Conservation (phyloP, 2,329 filamentous ascomycete genomes). For the Orbilia oligospora region DNA sequence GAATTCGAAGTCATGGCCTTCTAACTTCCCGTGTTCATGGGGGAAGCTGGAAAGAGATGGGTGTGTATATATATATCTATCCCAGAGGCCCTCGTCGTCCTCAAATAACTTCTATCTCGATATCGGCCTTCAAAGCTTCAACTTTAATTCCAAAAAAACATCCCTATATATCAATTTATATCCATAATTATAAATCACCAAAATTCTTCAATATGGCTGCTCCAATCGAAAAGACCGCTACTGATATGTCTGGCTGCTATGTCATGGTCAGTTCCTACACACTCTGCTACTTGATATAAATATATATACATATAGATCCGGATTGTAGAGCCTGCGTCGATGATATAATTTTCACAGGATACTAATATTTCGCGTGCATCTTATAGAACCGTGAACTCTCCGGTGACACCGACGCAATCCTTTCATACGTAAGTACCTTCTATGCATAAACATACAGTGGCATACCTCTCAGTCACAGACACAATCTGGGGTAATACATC, state of each 20-base stretch:
- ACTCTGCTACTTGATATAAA: neutral
- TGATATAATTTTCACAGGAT: neutral
- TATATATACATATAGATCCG: neutral
- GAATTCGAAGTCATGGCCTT: constrained; percentile 10
- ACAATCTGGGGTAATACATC: neutral
- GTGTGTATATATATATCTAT: constrained; percentile 55
- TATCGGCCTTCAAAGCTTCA: constrained; percentile 5
- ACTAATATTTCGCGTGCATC: constrained; percentile 8
- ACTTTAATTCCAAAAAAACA: no score
- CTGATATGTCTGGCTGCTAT: constrained; percentile 79
- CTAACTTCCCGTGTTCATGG: constrained; percentile 9
- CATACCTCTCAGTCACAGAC: neutral
- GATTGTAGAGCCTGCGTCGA: neutral
- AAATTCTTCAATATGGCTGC: constrained; percentile 75
- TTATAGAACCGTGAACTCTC: constrained; percentile 81
- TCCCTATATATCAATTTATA: neutral
- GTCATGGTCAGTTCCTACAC: constrained; percentile 72
- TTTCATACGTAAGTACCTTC: constrained; percentile 71
- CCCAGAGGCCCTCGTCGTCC: neutral
- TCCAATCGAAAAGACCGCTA: constrained; percentile 76
- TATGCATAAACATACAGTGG: constrained; percentile 23
- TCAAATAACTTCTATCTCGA: neutral
- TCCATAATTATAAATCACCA: constrained; percentile 1
- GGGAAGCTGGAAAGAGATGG: constrained; percentile 1
- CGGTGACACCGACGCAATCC: constrained; percentile 77